Percentiles rank a stretch among this genome's conserved stretches.
Evolutionary conservation across 306 rosid genomes (phyloP).

Genomic region (Chamaecrista fasciculata): DNA sequence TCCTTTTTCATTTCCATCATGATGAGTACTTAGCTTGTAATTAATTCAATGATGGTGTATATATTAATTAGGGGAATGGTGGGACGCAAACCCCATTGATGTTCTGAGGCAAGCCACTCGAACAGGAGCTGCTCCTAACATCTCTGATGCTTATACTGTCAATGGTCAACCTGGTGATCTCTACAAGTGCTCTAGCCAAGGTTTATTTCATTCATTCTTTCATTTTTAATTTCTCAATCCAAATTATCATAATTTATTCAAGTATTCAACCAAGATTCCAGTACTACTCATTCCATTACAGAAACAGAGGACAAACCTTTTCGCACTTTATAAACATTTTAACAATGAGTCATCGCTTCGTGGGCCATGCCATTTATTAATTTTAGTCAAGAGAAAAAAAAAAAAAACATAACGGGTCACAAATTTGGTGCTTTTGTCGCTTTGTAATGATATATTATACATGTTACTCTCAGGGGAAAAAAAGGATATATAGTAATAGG

Average conservation of each 20-base stretch:
- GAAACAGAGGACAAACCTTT: no score
- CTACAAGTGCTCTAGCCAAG: slow-evolving; percentile 79
- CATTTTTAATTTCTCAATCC: no score
- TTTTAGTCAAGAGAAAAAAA: neutral
- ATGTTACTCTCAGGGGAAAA: no score
- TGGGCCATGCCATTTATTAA: no score
- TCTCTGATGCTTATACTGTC: slow-evolving; percentile 83
- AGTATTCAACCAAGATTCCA: no score
- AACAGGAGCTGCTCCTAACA: slow-evolving; percentile 76
- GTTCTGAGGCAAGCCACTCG: slow-evolving; percentile 63
- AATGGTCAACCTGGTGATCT: slow-evolving; percentile 98
- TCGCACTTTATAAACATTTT: no score
- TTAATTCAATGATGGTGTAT: neutral
- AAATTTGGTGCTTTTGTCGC: neutral
- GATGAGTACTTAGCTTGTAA: no score
- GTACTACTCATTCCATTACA: no score
- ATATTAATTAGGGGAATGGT: slow-evolving; percentile 76
- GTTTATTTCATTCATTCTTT: slow-evolving; percentile 35
- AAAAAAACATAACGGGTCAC: neutral
- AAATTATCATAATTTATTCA: no score
- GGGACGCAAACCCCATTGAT: slow-evolving; percentile 83
- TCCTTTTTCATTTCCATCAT: no score
- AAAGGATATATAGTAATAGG: no score
- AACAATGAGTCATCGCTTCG: neutral
- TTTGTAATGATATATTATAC: neutral